These are phyloP conservation scores for Glaciozyma antarctica DNA, from an alignment of 768 basidiomycete genomes.

Conservation along the genomic window DNA sequence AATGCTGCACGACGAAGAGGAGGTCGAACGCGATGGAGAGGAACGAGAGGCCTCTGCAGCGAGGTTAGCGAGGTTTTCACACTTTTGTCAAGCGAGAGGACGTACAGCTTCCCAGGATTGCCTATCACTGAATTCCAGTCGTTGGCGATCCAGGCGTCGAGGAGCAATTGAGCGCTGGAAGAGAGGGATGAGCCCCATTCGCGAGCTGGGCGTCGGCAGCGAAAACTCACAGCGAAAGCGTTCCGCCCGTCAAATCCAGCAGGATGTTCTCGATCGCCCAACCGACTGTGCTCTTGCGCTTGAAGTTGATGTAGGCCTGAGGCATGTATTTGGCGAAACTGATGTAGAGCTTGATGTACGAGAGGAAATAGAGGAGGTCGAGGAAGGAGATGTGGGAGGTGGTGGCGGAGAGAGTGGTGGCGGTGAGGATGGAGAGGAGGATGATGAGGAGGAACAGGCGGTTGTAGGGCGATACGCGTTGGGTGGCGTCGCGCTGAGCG, in stretches of 20 bases:
- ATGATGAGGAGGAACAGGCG: constrained; percentile 26
- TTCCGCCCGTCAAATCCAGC: constrained; percentile 40
- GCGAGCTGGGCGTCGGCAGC: neutral
- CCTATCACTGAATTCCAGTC: constrained; percentile 36
- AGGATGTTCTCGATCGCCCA: constrained; percentile 38
- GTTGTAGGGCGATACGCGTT: constrained; percentile 22
- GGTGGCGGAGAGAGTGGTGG: constrained; percentile 19
- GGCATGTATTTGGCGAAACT: constrained; percentile 43
- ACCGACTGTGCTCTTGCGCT: constrained; percentile 37
- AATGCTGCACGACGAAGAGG: constrained; percentile 39
- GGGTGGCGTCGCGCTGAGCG: constrained; percentile 20
- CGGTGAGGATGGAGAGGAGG: constrained; percentile 21
- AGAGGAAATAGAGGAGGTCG: constrained; percentile 38
- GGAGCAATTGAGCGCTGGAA: constrained; percentile 34
- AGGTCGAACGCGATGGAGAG: constrained; percentile 37
- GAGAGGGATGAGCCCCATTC: neutral
- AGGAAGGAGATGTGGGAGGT: constrained; percentile 32
- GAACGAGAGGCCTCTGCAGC: constrained; percentile 33
- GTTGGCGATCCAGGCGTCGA: constrained; percentile 35
- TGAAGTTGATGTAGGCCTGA: constrained; percentile 40
- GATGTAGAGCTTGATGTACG: constrained; percentile 40
- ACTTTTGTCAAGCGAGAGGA: neutral
- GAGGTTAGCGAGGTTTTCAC: neutral
- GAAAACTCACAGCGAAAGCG: constrained; percentile 31
- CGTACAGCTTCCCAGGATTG: constrained; percentile 37